These are phyloP conservation scores for Chenopodium formosanum DNA, from an alignment of 148 eudicot genomes.

Conservation along the genomic window DNA sequence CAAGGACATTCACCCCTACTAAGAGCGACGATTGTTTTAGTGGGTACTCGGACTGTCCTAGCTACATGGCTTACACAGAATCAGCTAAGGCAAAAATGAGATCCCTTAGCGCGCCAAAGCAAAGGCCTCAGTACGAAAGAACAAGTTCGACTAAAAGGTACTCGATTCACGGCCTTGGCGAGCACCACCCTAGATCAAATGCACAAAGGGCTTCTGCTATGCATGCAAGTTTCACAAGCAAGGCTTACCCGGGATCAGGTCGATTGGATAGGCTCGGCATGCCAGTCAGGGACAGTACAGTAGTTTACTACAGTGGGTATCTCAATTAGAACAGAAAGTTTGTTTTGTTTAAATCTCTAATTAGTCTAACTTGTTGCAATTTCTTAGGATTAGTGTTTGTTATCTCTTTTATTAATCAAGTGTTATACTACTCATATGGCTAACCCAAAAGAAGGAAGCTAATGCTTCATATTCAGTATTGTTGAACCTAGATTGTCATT, in stretches of 20 bases:
- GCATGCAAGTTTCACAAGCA: conserved; percentile 54
- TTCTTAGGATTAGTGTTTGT: conserved; percentile 1
- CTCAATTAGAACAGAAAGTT: conserved; percentile 29
- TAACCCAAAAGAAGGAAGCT: conserved; percentile 10
- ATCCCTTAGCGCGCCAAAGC: conserved; percentile 81
- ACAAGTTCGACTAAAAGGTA: conserved; percentile 56
- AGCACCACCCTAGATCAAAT: conserved; percentile 35
- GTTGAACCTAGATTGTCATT: background rate
- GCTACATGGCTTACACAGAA: conserved; percentile 76
- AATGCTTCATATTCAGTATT: conserved; percentile 6
- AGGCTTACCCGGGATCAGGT: conserved; percentile 77
- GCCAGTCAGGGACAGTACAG: conserved; percentile 51
- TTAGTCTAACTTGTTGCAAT: conserved; percentile 25
- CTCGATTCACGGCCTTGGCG: conserved; percentile 52
- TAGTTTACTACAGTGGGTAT: conserved; percentile 51
- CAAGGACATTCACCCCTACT: conserved; percentile 50
- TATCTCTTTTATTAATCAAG: background rate
- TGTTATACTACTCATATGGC: conserved; percentile 4
- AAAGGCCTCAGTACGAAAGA: conserved; percentile 57
- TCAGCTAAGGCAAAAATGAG: conserved; percentile 79
- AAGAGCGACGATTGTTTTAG: conserved; percentile 72
- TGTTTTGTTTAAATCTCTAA: conserved; percentile 5
- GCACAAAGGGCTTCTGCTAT: conserved; percentile 38
- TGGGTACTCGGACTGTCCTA: conserved; percentile 74
- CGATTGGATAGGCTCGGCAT: conserved; percentile 68